Percentiles rank a stretch among this genome's conserved stretches.
phyloP scores from a whole-genome alignment of 768 basidiomycete genomes.

The Kwoniella mangroviensis region DNA sequence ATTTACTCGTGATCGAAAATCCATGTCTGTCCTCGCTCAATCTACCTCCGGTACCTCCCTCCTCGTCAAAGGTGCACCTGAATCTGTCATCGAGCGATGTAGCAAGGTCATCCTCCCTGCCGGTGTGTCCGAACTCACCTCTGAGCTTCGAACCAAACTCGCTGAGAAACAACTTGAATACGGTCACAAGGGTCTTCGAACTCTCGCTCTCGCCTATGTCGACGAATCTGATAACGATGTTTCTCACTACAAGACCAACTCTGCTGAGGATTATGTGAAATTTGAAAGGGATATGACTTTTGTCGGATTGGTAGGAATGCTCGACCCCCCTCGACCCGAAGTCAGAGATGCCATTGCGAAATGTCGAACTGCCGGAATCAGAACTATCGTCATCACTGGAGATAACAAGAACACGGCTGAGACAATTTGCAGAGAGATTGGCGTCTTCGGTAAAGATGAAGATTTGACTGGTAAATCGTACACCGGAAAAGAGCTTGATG shows the following conservation, averaged over 20 bases:
- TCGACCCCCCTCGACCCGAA: constrained; percentile 95
- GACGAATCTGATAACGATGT: constrained; percentile 77
- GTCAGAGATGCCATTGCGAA: constrained; percentile 83
- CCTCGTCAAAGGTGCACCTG: constrained; percentile 94
- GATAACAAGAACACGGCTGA: constrained; percentile 98
- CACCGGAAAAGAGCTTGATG: constrained; percentile 89
- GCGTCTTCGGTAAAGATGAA: constrained; percentile 84
- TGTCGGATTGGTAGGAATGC: constrained; percentile 95
- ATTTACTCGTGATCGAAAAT: constrained; percentile 96
- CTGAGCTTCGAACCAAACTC: constrained; percentile 66
- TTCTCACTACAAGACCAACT: constrained; percentile 78
- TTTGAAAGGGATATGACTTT: constrained; percentile 93
- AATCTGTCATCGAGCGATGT: constrained; percentile 90
- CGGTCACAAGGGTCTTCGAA: constrained; percentile 80
- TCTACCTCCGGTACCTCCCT: constrained; percentile 67
- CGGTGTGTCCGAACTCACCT: constrained; percentile 71
- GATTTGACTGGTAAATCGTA: constrained; percentile 93
- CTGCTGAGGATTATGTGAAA: constrained; percentile 77
- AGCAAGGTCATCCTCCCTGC: constrained; percentile 58
- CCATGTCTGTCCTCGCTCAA: constrained; percentile 94
- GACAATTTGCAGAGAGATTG: constrained; percentile 94
- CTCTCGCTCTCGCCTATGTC: constrained; percentile 86
- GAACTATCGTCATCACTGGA: constrained; percentile 96
- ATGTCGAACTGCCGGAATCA: constrained; percentile 89
- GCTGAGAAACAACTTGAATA: constrained; percentile 72